Evolutionary conservation across 768 basidiomycete species (phyloP).

Genomic region (Epithele typhae): DNA sequence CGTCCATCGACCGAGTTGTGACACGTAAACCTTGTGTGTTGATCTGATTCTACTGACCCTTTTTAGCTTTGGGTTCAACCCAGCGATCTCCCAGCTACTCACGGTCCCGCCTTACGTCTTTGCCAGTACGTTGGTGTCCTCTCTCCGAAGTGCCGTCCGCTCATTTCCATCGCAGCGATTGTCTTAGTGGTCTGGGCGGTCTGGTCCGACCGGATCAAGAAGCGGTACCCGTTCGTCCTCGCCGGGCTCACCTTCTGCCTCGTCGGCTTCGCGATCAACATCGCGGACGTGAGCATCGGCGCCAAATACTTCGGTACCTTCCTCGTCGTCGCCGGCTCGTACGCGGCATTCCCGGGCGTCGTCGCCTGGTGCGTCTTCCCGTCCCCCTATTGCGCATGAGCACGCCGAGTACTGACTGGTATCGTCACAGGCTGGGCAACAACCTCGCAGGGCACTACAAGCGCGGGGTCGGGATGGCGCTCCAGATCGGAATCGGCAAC

Average conservation of each 20-base stretch:
- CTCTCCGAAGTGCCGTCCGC: too few relatives aligned
- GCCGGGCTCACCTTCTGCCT: slow-evolving; percentile 44
- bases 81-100: slow-evolving; percentile 57
- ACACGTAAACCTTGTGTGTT: background rate
- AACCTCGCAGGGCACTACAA: slow-evolving; percentile 68
- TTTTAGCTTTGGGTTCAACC: slow-evolving; percentile 52
- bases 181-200: slow-evolving; percentile 46
- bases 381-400: too few relatives aligned
- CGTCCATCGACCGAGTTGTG: background rate
- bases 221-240: slow-evolving; percentile 55
- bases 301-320: slow-evolving; percentile 73
- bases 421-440: slow-evolving; percentile 54
- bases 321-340: slow-evolving; percentile 60
- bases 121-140: slow-evolving; percentile 40
- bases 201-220: slow-evolving; percentile 51
- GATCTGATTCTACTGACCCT: too few relatives aligned
- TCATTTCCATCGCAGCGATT: too few relatives aligned
- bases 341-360: slow-evolving; percentile 54
- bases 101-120: slow-evolving; percentile 63
- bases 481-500: slow-evolving; percentile 69
- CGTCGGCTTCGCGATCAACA: slow-evolving; percentile 61
- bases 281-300: slow-evolving; percentile 44
- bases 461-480: slow-evolving; percentile 61
- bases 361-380: slow-evolving; percentile 49
- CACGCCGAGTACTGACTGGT: too few relatives aligned